A percentile compares a stretch with the other conserved stretches of the same genome.
phyloP scores from a whole-genome alignment of 805 yeast species.

The Yamadazyma sp. region DNA sequence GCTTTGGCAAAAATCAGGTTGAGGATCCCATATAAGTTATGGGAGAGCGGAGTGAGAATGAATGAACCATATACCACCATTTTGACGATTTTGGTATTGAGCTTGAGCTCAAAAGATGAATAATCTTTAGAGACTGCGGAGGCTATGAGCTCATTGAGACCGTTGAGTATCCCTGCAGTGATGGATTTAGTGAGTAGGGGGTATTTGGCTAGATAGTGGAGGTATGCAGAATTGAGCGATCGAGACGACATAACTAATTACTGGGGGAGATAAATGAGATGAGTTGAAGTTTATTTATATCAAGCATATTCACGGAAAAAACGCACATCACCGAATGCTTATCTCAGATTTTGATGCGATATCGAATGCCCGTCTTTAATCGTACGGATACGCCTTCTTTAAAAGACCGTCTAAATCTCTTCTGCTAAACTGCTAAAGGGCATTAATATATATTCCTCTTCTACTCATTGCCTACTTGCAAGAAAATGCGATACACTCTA shows the following conservation, averaged over 20 bases:
- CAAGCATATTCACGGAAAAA: too few relatives aligned
- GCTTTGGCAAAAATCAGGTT: conserved; percentile 40
- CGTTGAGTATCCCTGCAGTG: conserved; percentile 55
- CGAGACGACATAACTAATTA: conserved; percentile 8
- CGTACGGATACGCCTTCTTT: too few relatives aligned
- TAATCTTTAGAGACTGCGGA: conserved; percentile 49
- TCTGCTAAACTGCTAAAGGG: too few relatives aligned
- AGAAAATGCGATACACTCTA: too few relatives aligned
- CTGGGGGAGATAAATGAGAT: too few relatives aligned
- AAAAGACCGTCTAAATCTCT: too few relatives aligned
- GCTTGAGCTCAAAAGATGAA: conserved; percentile 18
- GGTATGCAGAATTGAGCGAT: conserved; percentile 29
- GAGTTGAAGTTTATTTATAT: too few relatives aligned
- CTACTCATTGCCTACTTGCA: too few relatives aligned
- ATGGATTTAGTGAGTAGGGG: conserved; percentile 61
- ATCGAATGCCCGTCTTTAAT: too few relatives aligned
- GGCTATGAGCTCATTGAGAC: conserved; percentile 60
- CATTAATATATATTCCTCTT: too few relatives aligned
- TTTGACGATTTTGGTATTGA: conserved; percentile 45
- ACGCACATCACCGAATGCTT: too few relatives aligned
- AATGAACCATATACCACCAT: conserved; percentile 57
- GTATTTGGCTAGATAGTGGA: conserved; percentile 39
- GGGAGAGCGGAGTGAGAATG: conserved; percentile 59
- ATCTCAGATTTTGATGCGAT: too few relatives aligned
- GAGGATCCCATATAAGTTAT: conserved; percentile 49